A percentile compares a stretch with the other conserved stretches of the same genome.
Conservation (phyloP, 1,284 basidiomycete species). For the Ustilago tritici region DNA sequence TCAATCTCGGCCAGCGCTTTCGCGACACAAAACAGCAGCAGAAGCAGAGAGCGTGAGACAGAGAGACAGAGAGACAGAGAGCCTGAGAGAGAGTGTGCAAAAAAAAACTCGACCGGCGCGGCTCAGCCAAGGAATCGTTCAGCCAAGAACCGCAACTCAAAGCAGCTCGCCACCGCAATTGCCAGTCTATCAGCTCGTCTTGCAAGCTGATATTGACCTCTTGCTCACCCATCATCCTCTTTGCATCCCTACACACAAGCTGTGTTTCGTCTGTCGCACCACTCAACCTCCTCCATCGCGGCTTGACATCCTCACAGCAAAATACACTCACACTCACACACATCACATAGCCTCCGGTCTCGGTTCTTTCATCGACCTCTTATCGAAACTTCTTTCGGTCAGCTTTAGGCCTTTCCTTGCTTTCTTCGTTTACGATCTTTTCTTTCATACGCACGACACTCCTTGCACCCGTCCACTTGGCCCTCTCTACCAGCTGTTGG, state of each 20-base stretch:
- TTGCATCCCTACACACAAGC: slow-evolving; percentile 8
- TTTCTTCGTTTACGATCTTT: slow-evolving; percentile 13
- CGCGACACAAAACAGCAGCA: slow-evolving; percentile 6
- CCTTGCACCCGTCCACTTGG: neutral
- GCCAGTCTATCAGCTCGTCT: slow-evolving; percentile 14
- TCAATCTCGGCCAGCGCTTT: neutral
- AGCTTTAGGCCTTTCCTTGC: slow-evolving; percentile 10
- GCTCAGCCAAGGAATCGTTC: slow-evolving; percentile 4
- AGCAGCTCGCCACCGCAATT: slow-evolving; percentile 27
- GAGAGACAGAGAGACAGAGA: neutral
- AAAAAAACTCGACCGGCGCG: neutral
- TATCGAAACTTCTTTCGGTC: slow-evolving; percentile 16
- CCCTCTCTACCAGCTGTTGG: neutral
- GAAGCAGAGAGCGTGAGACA: neutral
- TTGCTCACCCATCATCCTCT: slow-evolving; percentile 26
- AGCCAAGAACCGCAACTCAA: slow-evolving; percentile 2
- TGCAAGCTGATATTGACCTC: neutral
- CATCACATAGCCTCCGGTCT: neutral
- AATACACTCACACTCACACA: neutral
- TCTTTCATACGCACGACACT: neutral
- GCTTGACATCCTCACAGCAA: neutral
- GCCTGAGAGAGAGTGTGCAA: neutral
- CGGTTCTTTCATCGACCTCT: slow-evolving; percentile 3
- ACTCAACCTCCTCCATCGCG: slow-evolving; percentile 12
- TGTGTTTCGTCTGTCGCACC: slow-evolving; percentile 12